Evolutionary conservation across 176 grass and related monocot species (phyloP), one percentile per base, ranked within the genome.

Genomic region (Neostapfia colusana): DNA sequence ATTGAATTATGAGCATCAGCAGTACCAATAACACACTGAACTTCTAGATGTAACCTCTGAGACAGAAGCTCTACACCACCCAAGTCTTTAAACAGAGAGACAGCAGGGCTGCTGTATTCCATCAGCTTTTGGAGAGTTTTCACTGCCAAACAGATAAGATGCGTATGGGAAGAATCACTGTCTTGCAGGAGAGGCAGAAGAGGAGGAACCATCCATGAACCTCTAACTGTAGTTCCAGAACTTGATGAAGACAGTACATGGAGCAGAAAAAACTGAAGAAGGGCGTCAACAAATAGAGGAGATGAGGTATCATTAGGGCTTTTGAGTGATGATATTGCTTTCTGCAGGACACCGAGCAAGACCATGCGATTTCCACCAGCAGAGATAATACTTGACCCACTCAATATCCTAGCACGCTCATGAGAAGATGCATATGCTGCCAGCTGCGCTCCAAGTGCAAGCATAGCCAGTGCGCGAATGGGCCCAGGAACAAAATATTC

Each of bases 211-310:
- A 99, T 85, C 84, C 89, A 91, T n/a, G 91, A 90, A 46, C 91
- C 91, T 60, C 95, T 89, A 81, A 99, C 76, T 1, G 91, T 89
- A 58, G 85, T 93, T 50, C 95, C 95, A 80, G 95, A 92, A 82
- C 95, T 95, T 31, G 95, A 99, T 75, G 95, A 92, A 49, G 91
- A 95, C 48, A 99, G 75, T 43, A 99, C 95, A 88, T 99, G 95
- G 59, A 99, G 92, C n/a, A 99, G 85, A 79, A 99, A 99, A 74
- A 99, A 99, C n/a, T 93, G 91, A 41, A 99, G 87, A 73, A 99
- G 91, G 74, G 95, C 91, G 53, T 95, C 95, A 53, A 99, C 95
- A 92, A 99, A 92, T 27, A 94, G 73, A 40, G 91, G 91, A 67
- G 91, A 76, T 80, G 95, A 94, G 27, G 91, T 90, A 74, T 94